phyloP scores from a whole-genome alignment of 2,329 filamentous ascomycete genomes.

The Pseudogymnoascus sp. region DNA sequence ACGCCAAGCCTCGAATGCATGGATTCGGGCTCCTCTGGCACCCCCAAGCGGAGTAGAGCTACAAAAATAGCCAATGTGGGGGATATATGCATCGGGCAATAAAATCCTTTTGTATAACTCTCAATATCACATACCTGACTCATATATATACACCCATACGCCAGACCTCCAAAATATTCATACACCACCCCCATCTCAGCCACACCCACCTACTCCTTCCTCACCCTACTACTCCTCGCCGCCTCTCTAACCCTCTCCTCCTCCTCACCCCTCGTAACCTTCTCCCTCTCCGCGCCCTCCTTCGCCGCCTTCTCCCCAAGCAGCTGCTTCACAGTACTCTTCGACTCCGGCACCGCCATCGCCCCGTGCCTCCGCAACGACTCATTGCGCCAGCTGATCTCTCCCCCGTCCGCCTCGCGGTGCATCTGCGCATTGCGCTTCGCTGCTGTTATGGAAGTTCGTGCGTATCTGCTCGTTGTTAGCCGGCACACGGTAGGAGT shows the following conservation, averaged over 20 bases:
- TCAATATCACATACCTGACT: neutral
- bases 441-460: slow-evolving; percentile 58
- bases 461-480: slow-evolving; percentile 49
- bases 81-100: neutral
- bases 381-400: slow-evolving; percentile 48
- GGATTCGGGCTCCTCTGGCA: neutral
- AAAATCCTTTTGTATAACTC: neutral
- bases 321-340: slow-evolving; percentile 28
- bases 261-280: slow-evolving; percentile 15
- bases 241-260: slow-evolving; percentile 18
- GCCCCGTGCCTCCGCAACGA: slow-evolving; percentile 45
- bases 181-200: neutral
- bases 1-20: neutral
- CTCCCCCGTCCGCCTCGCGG: slow-evolving; percentile 50
- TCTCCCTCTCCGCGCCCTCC: slow-evolving; percentile 11
- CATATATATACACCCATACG: neutral
- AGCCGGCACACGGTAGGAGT: neutral
- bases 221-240: neutral
- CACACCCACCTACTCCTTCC: neutral
- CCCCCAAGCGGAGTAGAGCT: no score
- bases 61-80: neutral
- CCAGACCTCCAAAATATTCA: neutral
- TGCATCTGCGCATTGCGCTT: slow-evolving; percentile 57
- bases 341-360: slow-evolving; percentile 33
- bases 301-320: slow-evolving; percentile 14